Evolutionary conservation across 495 filamentous ascomycete genomes (phyloP), one percentile per base, ranked within the genome.

Genomic region (Penicillium cosmopolitanum): DNA sequence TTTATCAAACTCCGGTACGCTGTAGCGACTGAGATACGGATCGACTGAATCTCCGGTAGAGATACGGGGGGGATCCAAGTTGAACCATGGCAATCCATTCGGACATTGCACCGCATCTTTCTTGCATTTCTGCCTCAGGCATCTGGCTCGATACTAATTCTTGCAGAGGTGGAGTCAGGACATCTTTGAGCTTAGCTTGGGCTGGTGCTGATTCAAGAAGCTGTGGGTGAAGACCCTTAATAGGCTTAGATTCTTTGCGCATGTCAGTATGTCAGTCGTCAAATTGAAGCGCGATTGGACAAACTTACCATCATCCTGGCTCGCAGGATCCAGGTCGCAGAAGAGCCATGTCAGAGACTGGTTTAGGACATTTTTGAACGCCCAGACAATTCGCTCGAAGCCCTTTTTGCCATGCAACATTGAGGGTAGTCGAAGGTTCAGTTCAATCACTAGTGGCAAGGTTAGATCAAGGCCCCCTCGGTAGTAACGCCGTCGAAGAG

Each of bases 341-440:
- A 97, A 94, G 2, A 97, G 79, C 92, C 94, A 98, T 1, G 86
- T 85, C 23, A 91, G 61, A 1, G 89, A 84, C 34, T 82, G 70
- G 38, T 83, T 86, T 7, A 97, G 79, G 36, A 91, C 90, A 61
- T 96, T 93, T 57, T 90, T 86, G 72, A 89, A 93, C 12, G 92
- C 92, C 78, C 92, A 92, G 13, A 90, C 76, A 40, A 97, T 83
- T 44, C 92, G 84, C 57, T 96, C 88, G 60, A 97, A 97, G 0
- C 89, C 90, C 64, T 95, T 96, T 72, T 94, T 96, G 28, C 94
- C 95, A 65, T 91, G 91, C 8, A 92, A 68, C 91, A 97, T 97
- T 11, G 87, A 90, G 0, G 89, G 86, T 28, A 82, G 79, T 5
- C 91, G 84, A 15, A 98, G 82, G 53, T 98, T 87, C 36, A 93